These are phyloP conservation scores for Theileria annulata DNA, from an alignment of 169 alveolate species.

Conservation along the genomic window DNA sequence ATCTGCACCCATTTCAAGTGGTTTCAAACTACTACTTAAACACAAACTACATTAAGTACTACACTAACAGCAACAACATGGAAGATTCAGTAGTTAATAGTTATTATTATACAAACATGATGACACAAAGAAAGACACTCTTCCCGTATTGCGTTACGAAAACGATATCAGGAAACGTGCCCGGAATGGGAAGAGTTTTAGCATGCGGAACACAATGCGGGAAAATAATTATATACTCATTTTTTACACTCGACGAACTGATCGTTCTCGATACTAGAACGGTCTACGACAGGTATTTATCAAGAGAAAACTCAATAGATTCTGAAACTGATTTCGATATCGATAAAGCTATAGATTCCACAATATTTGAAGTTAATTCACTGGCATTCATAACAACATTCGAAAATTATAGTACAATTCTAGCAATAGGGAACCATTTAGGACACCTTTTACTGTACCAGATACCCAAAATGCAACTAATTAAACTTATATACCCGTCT, in stretches of 20 bases:
- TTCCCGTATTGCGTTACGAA: conserved; percentile 75
- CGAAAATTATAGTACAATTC: conserved; percentile 27
- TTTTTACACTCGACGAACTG: conserved; percentile 69
- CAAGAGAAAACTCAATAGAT: conserved; percentile 15
- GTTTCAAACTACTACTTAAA: conserved; percentile 25
- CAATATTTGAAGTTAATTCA: conserved; percentile 50
- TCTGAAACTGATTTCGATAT: neutral
- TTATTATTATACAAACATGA: neutral
- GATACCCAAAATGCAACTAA: conserved; percentile 49
- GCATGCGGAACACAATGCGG: conserved; percentile 78
- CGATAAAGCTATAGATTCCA: conserved; percentile 16
- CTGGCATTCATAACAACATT: conserved; percentile 44
- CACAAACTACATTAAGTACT: conserved; percentile 33
- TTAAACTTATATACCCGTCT: conserved; percentile 47
- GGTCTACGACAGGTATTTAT: conserved; percentile 18
- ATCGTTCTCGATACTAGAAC: conserved; percentile 66
- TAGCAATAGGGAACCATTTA: conserved; percentile 57
- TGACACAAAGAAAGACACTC: conserved; percentile 71
- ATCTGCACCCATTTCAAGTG: conserved; percentile 27
- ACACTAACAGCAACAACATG: neutral
- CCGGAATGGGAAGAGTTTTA: conserved; percentile 73
- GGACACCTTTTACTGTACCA: conserved; percentile 54
- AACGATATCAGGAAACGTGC: conserved; percentile 71
- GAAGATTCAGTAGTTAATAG: conserved; percentile 1
- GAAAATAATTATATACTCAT: conserved; percentile 61